Evolutionary conservation across 2,329 filamentous ascomycete species (phyloP).

Genomic region (Arthrobotrys musiformis): DNA sequence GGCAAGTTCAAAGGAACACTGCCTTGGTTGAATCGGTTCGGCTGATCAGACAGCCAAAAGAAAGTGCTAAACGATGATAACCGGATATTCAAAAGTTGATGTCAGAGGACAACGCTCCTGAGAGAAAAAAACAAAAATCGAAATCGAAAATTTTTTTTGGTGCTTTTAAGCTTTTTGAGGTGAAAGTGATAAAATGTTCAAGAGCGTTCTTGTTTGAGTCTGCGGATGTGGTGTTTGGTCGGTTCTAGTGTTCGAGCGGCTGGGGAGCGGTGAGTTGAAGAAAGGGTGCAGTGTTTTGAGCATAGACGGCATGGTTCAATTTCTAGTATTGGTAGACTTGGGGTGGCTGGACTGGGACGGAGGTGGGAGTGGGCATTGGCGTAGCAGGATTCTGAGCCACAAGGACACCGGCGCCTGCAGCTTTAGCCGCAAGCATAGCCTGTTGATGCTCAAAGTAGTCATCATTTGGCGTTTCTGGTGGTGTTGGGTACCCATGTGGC

Average conservation of each 20-base stretch:
- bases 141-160: conserved; percentile 52
- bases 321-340: conserved; percentile 38
- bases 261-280: neutral
- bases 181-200: neutral
- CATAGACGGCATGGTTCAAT: neutral
- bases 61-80: conserved; percentile 39
- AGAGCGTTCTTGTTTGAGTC: conserved; percentile 25
- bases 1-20: neutral
- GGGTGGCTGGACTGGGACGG: conserved; percentile 52
- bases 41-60: conserved; percentile 42
- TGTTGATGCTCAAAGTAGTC: conserved; percentile 63
- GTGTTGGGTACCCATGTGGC: conserved; percentile 81
- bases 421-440: conserved; percentile 49
- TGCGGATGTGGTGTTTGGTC: conserved; percentile 14
- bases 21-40: conserved; percentile 13
- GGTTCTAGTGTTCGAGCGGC: neutral
- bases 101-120: conserved; percentile 50
- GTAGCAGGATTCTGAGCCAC: conserved; percentile 57
- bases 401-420: conserved; percentile 60
- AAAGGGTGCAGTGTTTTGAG: neutral
- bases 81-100: conserved; percentile 34
- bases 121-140: conserved; percentile 42
- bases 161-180: conserved; percentile 52
- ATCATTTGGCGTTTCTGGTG: conserved; percentile 84
- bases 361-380: conserved; percentile 55